Conservation (phyloP, 352 stramenopile genomes). For the Elongisporangium anandrum region DNA sequence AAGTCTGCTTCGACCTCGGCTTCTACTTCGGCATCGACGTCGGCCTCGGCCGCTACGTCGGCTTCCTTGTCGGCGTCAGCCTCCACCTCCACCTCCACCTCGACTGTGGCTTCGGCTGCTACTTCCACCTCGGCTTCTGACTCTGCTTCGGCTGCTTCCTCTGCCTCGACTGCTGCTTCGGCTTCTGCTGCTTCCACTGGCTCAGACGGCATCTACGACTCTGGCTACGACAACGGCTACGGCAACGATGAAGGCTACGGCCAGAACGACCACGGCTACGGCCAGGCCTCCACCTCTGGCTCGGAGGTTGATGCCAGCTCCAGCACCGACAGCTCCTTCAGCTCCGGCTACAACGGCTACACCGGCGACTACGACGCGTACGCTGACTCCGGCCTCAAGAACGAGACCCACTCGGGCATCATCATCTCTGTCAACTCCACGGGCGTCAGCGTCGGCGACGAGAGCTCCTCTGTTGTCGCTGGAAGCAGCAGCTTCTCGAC, state of each 20-base stretch:
- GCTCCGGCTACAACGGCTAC: slow-evolving; percentile 53
- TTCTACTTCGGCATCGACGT: neutral
- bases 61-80: slow-evolving; percentile 3
- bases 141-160: neutral
- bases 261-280: neutral
- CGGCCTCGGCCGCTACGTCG: slow-evolving; percentile 5
- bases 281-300: slow-evolving; percentile 3
- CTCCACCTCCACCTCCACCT: slow-evolving; percentile 1
- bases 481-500: slow-evolving; percentile 12
- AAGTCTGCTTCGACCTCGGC: slow-evolving; percentile 4
- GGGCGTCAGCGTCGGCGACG: neutral
- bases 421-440: neutral
- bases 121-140: neutral
- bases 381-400: neutral
- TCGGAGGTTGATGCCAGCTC: slow-evolving; percentile 7
- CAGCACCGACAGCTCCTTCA: slow-evolving; percentile 5
- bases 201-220: slow-evolving; percentile 1
- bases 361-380: slow-evolving; percentile 23
- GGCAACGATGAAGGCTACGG: slow-evolving; percentile 1
- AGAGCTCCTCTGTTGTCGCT: neutral
- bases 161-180: neutral
- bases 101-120: too few species aligned
- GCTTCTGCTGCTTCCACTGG: neutral
- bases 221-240: slow-evolving; percentile 1
- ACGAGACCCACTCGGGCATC: slow-evolving; percentile 1